Evolutionary conservation across 2,329 filamentous ascomycete species (phyloP), one percentile per base, ranked within the genome.

Genomic region (Zasmidium cellare): DNA sequence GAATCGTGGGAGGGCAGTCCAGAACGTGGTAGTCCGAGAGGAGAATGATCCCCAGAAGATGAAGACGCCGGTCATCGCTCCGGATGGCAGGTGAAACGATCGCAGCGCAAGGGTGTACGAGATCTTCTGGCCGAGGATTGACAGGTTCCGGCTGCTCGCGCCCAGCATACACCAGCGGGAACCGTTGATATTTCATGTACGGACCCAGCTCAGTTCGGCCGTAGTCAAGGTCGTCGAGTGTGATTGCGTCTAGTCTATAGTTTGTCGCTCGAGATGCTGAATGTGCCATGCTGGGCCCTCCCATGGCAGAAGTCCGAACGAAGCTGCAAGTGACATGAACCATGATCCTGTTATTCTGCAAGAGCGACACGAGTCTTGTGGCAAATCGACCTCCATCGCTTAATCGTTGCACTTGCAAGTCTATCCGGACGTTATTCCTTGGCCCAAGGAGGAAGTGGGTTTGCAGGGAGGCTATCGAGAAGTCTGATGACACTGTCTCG

Each of bases 11-110:
- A 22, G 62, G 59, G 38, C 56, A 58, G 19, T 60, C 55, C 3
- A 64, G 45, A 9, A 64, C 51, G 45, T 62, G 62, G 49, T 62
- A 64, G 19, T 64, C 62, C 2, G 59, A 62, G 9, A 62, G 53
- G 5, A 55, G 56, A 2, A 64, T 56, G 3, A 64, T 60, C 9
- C 59, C 62, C 2, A 60, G 49, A 3, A 55, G 52, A 35, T 64
- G 62, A 3, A 58, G 23, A 16, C 52, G 25, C 3, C 18, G 20
- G 5, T 25, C 25, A 9, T 53, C 16, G 19, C 51, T 50, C 18
- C 23, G 22, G 45, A 64, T 51, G 3, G 38, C 23, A 2, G 58
- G 58, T 1, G 55, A 54, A 9, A 64, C 45, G 1, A 53, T 60
- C 2, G 54, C 57, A 2, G 46, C 59, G 24, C 55, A 58, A 9